Conservation (phyloP, 805 yeast genomes). For the Lachancea kluyveri region DNA sequence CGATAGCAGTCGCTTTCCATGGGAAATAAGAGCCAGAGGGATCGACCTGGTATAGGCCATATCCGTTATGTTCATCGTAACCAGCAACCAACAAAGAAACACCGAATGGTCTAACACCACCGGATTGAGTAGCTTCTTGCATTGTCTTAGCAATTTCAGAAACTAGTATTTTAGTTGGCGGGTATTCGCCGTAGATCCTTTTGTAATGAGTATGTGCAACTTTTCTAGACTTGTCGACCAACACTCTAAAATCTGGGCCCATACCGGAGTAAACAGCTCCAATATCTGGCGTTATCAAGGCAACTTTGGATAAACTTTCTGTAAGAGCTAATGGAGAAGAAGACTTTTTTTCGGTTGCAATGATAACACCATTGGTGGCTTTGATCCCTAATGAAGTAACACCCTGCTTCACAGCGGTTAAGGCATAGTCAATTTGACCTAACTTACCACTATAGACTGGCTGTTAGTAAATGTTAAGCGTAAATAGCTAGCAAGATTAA, state of each 20-base stretch:
- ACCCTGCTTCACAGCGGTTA: conserved; percentile 96
- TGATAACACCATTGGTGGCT: conserved; percentile 92
- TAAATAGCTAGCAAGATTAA: too few relatives aligned
- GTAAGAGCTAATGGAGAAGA: conserved; percentile 69
- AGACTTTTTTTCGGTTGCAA: conserved; percentile 93
- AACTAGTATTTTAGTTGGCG: conserved; percentile 90
- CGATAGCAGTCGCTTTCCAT: conserved; percentile 99
- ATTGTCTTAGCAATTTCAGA: conserved; percentile 92
- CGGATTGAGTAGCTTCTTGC: conserved; percentile 98
- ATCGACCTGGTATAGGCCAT: conserved; percentile 90
- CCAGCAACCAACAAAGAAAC: conserved; percentile 94
- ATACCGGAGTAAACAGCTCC: conserved; percentile 97
- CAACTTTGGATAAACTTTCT: conserved; percentile 72
- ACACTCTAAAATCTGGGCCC: conserved; percentile 97
- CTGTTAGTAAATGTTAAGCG: conserved; percentile 2
- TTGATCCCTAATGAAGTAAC: conserved; percentile 92
- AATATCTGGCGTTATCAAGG: conserved; percentile 84
- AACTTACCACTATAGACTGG: conserved; percentile 70
- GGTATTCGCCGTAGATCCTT: conserved; percentile 91
- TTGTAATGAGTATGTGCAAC: conserved; percentile 90
- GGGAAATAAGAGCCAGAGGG: conserved; percentile 98
- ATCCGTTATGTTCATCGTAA: conserved; percentile 68
- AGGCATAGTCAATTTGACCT: conserved; percentile 95
- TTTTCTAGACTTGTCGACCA: conserved; percentile 90
- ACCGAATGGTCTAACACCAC: conserved; percentile 99